These are phyloP conservation scores for Eragrostis nindensis DNA, from an alignment of 176 grass and related monocot genomes.

Conservation along the genomic window DNA sequence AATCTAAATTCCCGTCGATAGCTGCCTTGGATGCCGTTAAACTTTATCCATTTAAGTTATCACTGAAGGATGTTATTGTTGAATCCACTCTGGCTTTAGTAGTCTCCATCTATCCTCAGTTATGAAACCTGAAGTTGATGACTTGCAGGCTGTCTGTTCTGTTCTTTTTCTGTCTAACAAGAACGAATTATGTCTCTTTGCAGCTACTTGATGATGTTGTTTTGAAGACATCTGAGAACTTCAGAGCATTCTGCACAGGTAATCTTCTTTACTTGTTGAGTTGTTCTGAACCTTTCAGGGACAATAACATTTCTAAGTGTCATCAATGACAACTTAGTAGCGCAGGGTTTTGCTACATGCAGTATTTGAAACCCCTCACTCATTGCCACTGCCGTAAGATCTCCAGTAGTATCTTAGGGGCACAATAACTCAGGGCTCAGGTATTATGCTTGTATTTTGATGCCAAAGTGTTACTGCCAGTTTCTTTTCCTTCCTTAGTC, in stretches of 20 bases:
- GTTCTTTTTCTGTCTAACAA: not conserved
- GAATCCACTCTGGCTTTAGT: not conserved
- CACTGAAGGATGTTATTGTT: not conserved
- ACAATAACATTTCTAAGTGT: too few species aligned
- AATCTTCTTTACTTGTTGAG: conserved; percentile 2
- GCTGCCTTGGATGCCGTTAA: not conserved
- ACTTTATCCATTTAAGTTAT: not conserved
- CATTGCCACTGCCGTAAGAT: too few species aligned
- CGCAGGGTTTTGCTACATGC: too few species aligned
- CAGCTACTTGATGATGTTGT: conserved; percentile 64
- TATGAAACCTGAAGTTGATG: not conserved
- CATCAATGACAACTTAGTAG: too few species aligned
- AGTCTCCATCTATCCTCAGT: not conserved
- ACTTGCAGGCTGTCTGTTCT: not conserved
- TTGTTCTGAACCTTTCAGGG: not conserved
- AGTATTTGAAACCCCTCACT: too few species aligned
- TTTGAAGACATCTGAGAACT: conserved; percentile 66
- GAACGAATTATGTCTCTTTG: conserved; percentile 20
- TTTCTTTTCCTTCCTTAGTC: too few species aligned
- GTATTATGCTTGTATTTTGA: too few species aligned
- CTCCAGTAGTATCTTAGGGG: too few species aligned
- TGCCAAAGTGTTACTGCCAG: too few species aligned
- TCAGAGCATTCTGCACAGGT: conserved; percentile 57
- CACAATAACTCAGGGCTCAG: too few species aligned
- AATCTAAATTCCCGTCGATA: not conserved